Evolutionary conservation across 164 flowering plant genomes (phyloP), one percentile per base, ranked within the genome.

Genomic region (Cinnamomum micranthum): DNA sequence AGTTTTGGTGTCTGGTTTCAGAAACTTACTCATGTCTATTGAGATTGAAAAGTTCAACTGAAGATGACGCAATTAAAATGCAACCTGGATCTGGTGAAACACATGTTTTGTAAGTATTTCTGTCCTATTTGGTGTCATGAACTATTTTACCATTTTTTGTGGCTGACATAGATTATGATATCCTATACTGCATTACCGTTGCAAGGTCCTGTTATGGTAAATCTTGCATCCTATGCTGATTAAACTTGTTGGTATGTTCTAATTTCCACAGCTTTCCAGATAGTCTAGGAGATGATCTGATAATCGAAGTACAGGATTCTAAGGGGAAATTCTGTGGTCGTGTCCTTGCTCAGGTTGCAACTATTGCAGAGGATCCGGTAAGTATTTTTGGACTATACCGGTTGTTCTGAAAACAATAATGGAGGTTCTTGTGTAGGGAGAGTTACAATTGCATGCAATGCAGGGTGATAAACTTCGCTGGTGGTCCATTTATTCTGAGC

Each of bases 401-500:
- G 28, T 27, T 31, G 72, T 41, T 58, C 52, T 19, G 50, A 10
- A 67, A 28, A 65, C 69, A 12, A 23, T 24, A 11, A 50, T 20
- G 14, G 66, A 68, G n/a, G 76, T 71, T 78, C 24, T 62, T 72
- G 50, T 71, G 15, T 52, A 62, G 15, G 15, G 47, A 59, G 52
- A 23, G 77, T 84, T 50, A 80, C 75, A 70, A 22, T 5, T 27
- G 27, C 28, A 63, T 74, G 81, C n/a, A 35, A 76, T 85, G 83
- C 90, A 94, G 98, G 82, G 86, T 74, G 98, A 91, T 70, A 94
- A 94, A 80, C 83, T 89, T 68, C 97, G 97, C 10, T 94, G 98
- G 98, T 94, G 97, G 95, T 86, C 97, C n/a, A 84, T 94, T 51
- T 92, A 86, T 82, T 89, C 73, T 71, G 98, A 94, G 75, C 98